phyloP scores from a whole-genome alignment of 257 asterid species.

The Nicotiana sylvestris region DNA sequence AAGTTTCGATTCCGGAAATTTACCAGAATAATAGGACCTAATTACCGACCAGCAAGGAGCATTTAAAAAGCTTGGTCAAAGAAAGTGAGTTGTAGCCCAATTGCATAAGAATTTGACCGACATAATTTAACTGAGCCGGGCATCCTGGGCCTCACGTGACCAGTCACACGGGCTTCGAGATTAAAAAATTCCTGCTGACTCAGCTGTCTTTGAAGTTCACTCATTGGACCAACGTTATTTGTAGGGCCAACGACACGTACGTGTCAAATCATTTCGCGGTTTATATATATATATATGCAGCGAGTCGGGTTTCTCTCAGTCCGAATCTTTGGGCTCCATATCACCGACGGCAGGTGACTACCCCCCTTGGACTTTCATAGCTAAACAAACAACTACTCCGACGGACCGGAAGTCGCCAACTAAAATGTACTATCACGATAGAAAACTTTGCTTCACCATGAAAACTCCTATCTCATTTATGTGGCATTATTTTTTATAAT shows the following conservation, averaged over 20 bases:
- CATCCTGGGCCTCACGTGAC: slow-evolving; percentile 89
- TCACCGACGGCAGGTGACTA: slow-evolving; percentile 20
- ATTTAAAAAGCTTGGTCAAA: slow-evolving; percentile 37
- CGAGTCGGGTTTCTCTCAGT: slow-evolving; percentile 18
- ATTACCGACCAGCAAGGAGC: too few relatives aligned
- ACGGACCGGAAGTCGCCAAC: not conserved
- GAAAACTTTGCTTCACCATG: not conserved
- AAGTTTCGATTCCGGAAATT: too few relatives aligned
- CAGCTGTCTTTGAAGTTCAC: slow-evolving; percentile 40
- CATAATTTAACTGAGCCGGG: slow-evolving; percentile 53
- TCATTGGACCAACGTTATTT: slow-evolving; percentile 52
- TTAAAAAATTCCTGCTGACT: slow-evolving; percentile 27
- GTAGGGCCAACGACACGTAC: slow-evolving; percentile 26
- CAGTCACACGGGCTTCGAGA: slow-evolving; percentile 62
- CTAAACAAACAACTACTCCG: not conserved
- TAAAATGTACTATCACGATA: not conserved
- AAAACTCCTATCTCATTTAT: too few relatives aligned
- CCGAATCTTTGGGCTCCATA: slow-evolving; percentile 28
- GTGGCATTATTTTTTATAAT: too few relatives aligned
- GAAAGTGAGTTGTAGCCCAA: slow-evolving; percentile 20
- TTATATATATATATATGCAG: slow-evolving; percentile 27
- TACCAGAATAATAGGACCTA: too few relatives aligned
- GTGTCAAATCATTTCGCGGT: slow-evolving; percentile 25
- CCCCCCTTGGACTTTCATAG: not conserved
- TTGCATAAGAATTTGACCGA: slow-evolving; percentile 44